phyloP scores from a whole-genome alignment of 2,329 filamentous ascomycete genomes.

The Ophiostoma australiae region DNA sequence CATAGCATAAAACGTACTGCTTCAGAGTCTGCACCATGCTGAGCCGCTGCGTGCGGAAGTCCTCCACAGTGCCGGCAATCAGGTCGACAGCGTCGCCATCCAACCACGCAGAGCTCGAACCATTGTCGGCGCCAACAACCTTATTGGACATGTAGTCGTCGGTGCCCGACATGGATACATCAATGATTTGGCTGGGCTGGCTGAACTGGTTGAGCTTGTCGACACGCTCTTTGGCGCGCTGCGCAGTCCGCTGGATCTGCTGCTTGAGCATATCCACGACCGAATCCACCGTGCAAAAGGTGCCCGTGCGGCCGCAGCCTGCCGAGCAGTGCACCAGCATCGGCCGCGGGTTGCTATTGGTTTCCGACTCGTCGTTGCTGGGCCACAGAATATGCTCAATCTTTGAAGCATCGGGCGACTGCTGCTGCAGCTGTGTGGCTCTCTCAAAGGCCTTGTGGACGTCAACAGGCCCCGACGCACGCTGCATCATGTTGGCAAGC shows the following conservation, averaged over 20 bases:
- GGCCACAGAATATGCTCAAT: slow-evolving; percentile 35
- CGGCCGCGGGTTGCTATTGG: slow-evolving; percentile 53
- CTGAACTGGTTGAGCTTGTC: neutral
- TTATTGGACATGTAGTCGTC: slow-evolving; percentile 4
- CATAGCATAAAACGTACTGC: slow-evolving; percentile 95
- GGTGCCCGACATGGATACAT: slow-evolving; percentile 7
- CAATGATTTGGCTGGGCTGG: neutral
- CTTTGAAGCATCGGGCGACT: slow-evolving; percentile 11
- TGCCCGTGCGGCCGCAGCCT: slow-evolving; percentile 90
- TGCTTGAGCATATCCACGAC: slow-evolving; percentile 95
- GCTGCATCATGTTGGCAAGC: slow-evolving; percentile 72
- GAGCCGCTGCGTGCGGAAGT: slow-evolving; percentile 79
- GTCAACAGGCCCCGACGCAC: slow-evolving; percentile 36
- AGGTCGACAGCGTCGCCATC: slow-evolving; percentile 67
- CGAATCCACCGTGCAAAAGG: slow-evolving; percentile 93
- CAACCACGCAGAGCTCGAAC: slow-evolving; percentile 54
- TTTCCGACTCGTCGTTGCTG: slow-evolving; percentile 58
- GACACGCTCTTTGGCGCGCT: neutral
- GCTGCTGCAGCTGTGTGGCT: neutral
- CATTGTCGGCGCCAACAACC: neutral
- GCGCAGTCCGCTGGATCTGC: slow-evolving; percentile 45
- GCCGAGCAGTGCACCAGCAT: slow-evolving; percentile 93
- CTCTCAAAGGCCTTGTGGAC: neutral
- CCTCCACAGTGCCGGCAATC: slow-evolving; percentile 80
- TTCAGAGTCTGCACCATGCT: slow-evolving; percentile 96